phyloP scores from a whole-genome alignment of 768 basidiomycete genomes.

The Suillus spraguei region DNA sequence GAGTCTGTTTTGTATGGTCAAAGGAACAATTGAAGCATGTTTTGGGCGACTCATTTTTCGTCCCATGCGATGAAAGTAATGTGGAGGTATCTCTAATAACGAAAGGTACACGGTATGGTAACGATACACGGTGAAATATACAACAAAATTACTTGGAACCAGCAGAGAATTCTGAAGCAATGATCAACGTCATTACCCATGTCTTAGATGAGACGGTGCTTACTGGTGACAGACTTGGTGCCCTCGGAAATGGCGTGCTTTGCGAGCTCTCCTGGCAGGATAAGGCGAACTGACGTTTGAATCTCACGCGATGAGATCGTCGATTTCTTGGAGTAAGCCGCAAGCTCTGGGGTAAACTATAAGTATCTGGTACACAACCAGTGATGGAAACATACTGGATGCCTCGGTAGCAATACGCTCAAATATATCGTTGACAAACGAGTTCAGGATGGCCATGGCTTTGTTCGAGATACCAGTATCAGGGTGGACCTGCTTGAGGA shows the following conservation, averaged over 20 bases:
- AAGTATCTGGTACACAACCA: not conserved
- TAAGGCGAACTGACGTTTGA: conserved; percentile 81
- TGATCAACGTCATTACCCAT: conserved; percentile 15
- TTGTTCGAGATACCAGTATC: conserved; percentile 95
- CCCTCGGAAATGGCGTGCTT: conserved; percentile 91
- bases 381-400: conserved; percentile 46
- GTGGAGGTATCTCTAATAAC: conserved; percentile 34
- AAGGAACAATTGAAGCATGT: not conserved
- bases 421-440: conserved; percentile 85
- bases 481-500: conserved; percentile 90
- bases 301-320: conserved; percentile 93
- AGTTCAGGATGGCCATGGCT: conserved; percentile 82
- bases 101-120: conserved; percentile 35
- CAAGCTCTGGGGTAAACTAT: conserved; percentile 55
- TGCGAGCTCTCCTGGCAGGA: conserved; percentile 83
- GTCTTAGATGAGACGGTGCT: conserved; percentile 25
- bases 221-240: conserved; percentile 72
- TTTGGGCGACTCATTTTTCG: no score
- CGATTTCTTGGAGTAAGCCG: conserved; percentile 86
- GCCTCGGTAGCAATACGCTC: conserved; percentile 79
- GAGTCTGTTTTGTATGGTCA: not conserved
- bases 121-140: conserved; percentile 31
- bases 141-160: conserved; percentile 49
- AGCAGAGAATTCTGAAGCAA: conserved; percentile 56
- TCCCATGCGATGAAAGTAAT: conserved; percentile 1